phyloP scores from a whole-genome alignment of 225 moss, liverwort and hornwort genomes.

The Pseudisothecium myosuroides region DNA sequence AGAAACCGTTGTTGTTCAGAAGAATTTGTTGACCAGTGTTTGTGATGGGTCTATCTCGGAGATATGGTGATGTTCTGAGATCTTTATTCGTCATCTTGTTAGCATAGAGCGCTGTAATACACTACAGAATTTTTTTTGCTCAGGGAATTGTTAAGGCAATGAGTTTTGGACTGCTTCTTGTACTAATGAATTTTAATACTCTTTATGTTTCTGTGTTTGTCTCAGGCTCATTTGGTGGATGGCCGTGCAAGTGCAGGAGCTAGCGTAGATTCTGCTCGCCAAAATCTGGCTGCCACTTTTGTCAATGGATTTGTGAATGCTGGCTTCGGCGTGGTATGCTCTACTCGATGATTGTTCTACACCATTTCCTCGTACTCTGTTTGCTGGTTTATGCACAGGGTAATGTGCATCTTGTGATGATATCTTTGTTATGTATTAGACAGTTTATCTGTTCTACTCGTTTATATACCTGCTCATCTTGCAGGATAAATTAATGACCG shows the following conservation, averaged over 20 bases:
- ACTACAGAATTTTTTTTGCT: background rate
- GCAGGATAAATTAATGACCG: conserved; percentile 96
- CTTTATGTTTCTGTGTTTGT: background rate
- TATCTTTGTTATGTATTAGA: background rate
- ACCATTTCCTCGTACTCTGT: background rate
- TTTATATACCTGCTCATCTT: background rate
- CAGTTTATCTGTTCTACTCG: background rate
- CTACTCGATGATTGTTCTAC: background rate
- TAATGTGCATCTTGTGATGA: background rate
- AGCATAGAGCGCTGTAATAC: background rate
- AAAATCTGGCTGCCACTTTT: conserved; percentile 93
- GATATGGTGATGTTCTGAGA: background rate
- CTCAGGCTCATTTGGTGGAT: conserved; percentile 93
- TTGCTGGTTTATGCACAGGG: background rate
- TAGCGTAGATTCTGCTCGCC: conserved; percentile 92
- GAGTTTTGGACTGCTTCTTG: background rate
- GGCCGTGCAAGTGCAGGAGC: conserved; percentile 94
- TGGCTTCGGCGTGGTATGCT: conserved; percentile 84
- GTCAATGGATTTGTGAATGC: conserved; percentile 98
- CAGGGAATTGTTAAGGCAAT: background rate
- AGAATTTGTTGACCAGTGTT: background rate
- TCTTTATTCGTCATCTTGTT: background rate
- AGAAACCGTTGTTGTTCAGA: background rate
- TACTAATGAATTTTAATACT: background rate
- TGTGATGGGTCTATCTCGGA: background rate